Evolutionary conservation across 495 filamentous ascomycete genomes (phyloP).

Genomic region (Pyrenopolyporus hunteri): DNA sequence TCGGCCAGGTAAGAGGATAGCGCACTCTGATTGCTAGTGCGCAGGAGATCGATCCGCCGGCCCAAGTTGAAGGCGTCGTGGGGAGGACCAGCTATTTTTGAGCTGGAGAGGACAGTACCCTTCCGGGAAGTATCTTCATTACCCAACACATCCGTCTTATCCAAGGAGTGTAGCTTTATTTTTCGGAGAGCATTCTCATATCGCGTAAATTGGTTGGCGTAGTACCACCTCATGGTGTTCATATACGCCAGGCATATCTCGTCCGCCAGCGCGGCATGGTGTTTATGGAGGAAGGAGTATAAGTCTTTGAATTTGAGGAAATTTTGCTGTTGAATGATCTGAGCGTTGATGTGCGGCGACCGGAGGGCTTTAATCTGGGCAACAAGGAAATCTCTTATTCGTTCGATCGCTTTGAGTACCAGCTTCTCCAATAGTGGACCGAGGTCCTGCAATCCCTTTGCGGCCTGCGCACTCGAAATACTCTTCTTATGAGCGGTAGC

Average conservation of each 20-base stretch:
- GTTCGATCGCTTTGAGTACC: conserved; percentile 87
- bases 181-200: conserved; percentile 85
- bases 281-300: conserved; percentile 79
- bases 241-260: conserved; percentile 94
- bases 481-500: conserved; percentile 72
- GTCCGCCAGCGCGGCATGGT: conserved; percentile 77
- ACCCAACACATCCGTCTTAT: conserved; percentile 84
- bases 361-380: conserved; percentile 90
- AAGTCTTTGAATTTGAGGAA: conserved; percentile 88
- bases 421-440: conserved; percentile 83
- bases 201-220: conserved; percentile 85
- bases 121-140: conserved; percentile 72
- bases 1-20: conserved; percentile 83
- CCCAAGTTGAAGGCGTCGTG: conserved; percentile 91
- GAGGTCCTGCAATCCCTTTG: conserved; percentile 81
- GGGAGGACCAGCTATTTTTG: conserved; percentile 61
- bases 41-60: conserved; percentile 79
- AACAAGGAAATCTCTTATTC: conserved; percentile 92
- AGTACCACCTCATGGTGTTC: conserved; percentile 99
- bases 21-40: conserved; percentile 70
- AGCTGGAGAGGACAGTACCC: conserved; percentile 54
- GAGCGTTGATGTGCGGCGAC: conserved; percentile 93
- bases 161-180: conserved; percentile 79
- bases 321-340: conserved; percentile 90
- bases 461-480: conserved; percentile 61